Evolutionary conservation across 257 asterid genomes (phyloP), one percentile per base, ranked within the genome.

Genomic region (Sherardia arvensis): DNA sequence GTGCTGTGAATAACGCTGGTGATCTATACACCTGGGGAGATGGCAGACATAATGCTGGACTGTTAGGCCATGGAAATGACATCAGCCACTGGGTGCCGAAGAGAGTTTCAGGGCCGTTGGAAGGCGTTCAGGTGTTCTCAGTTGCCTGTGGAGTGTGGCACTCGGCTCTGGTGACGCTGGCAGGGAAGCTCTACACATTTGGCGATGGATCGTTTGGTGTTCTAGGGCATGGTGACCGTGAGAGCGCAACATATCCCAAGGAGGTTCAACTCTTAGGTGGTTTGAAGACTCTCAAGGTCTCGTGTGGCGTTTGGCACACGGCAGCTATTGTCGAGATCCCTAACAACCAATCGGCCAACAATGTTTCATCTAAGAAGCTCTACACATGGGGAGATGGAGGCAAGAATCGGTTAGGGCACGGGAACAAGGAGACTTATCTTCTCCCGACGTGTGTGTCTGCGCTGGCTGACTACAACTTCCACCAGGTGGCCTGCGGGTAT

Each of bases 311-410:
- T 15, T 93, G 96, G 96, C 97, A 93, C 69, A 90, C 97, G 1
- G 97, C 94, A 54, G 96, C 99, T 36, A 87, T 92, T 64, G 77
- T 92, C 55, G 99, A 87, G 68, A 85, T 85, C 53, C 61, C 83
- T 1, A 85, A 76, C 67, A 85, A 76, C 67, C 95, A 77, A 66
- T 26, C 78, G 1, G 82, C 85, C 38, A 43, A 85, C 20, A 76
- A 34, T 66, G 71, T 70, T 59, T 56, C 83, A 47, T 82, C 96
- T 4, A 79, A 91, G 73, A 92, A 92, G 81, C 38, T 92, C 11
- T 92, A 87, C 79, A 89, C 96, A 0, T 92, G 97, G 99, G 99
- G 99, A 1, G 97, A 89, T 62, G 99, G 99, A 0, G 97, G 85
- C 73, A 85, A 85, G 68, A 21, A 84, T 34, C 79, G 86, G n/a